Percentiles rank a stretch among this genome's conserved stretches.
Evolutionary conservation across 2,329 filamentous ascomycete genomes (phyloP).

Genomic region (Aspergillus ochraceoroseus): DNA sequence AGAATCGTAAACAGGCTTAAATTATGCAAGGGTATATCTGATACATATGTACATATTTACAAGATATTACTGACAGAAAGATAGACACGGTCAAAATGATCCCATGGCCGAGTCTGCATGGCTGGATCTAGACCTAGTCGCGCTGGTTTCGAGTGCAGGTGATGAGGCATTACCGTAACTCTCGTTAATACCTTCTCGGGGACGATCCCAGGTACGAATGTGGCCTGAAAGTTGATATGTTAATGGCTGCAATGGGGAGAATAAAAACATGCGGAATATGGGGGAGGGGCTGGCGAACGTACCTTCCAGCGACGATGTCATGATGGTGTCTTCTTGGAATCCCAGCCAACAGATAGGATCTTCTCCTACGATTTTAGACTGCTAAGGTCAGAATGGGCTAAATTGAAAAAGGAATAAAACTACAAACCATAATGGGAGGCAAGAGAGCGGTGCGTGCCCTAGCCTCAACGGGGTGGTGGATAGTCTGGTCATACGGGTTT

Average conservation of each 20-base stretch:
- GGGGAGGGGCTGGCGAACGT: conserved; percentile 33
- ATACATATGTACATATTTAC: conserved; percentile 16
- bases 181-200: conserved; percentile 43
- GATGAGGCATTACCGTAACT: conserved; percentile 22
- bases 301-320: conserved; percentile 90
- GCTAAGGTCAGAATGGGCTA: no score
- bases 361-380: conserved; percentile 78
- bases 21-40: conserved; percentile 19
- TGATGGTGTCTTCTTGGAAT: conserved; percentile 90
- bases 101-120: conserved; percentile 18
- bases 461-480: conserved; percentile 79
- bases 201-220: conserved; percentile 69
- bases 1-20: no score
- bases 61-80: neutral
- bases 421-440: conserved; percentile 82
- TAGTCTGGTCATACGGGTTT: conserved; percentile 52
- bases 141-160: conserved; percentile 17
- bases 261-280: conserved; percentile 6
- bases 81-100: conserved; percentile 15
- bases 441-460: conserved; percentile 76
- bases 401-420: conserved; percentile 16
- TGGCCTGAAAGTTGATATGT: conserved; percentile 53
- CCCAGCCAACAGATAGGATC: conserved; percentile 85
- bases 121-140: conserved; percentile 17
- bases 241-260: conserved; percentile 14